phyloP scores from a whole-genome alignment of 2,329 filamentous ascomycete species.

The Dactylonectria macrodidyma region DNA sequence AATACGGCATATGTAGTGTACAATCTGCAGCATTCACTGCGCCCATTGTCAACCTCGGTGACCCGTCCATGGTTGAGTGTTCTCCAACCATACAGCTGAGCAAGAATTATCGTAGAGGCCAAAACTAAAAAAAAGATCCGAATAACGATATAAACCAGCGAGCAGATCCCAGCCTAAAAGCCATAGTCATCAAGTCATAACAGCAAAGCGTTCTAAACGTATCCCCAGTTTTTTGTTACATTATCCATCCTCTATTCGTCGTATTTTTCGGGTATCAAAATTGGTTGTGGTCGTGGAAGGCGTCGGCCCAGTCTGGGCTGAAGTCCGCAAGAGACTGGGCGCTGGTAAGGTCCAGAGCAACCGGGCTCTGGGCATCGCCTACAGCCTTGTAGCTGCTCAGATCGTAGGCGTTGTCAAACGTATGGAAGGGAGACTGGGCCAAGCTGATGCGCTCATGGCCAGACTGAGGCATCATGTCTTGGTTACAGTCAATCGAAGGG shows the following conservation, averaged over 20 bases:
- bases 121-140: slow-evolving; percentile 15
- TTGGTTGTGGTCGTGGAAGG: slow-evolving; percentile 47
- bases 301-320: slow-evolving; percentile 50
- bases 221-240: slow-evolving; percentile 46
- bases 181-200: slow-evolving; percentile 51
- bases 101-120: neutral
- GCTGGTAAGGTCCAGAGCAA: slow-evolving; percentile 42
- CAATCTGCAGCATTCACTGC: slow-evolving; percentile 12
- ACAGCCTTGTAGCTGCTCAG: slow-evolving; percentile 54
- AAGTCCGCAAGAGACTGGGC: slow-evolving; percentile 47
- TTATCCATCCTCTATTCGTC: slow-evolving; percentile 41
- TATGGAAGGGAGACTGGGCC: slow-evolving; percentile 55
- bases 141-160: slow-evolving; percentile 25
- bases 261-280: slow-evolving; percentile 51
- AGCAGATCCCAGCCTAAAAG: slow-evolving; percentile 26
- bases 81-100: neutral
- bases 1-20: slow-evolving; percentile 16
- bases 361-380: slow-evolving; percentile 49
- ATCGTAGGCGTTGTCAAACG: slow-evolving; percentile 59
- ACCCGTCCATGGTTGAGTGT: slow-evolving; percentile 7
- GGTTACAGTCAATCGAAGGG: slow-evolving; percentile 45
- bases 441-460: slow-evolving; percentile 49
- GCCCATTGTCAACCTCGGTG: neutral
- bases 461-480: slow-evolving; percentile 49
- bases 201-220: slow-evolving; percentile 43